Evolutionary conservation across 2,329 filamentous ascomycete genomes (phyloP), one percentile per base, ranked within the genome.

Genomic region (Talaromyces marneffei): DNA sequence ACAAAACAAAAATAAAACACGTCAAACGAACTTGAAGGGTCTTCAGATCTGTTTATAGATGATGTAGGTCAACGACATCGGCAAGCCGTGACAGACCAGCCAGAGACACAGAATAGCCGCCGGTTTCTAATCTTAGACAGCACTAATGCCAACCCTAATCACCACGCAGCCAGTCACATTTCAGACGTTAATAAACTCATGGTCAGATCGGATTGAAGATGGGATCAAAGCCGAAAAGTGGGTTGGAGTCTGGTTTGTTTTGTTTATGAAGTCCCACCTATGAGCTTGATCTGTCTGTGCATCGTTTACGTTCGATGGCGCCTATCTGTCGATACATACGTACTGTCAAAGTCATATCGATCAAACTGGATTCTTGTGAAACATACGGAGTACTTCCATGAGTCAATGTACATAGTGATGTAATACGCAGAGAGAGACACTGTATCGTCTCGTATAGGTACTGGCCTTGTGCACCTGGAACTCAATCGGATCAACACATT

Each of bases 31-130:
- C 8, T 27, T 52, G 48, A 50, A 50, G 46, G 27, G 46, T 31
- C 46, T 29, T 10, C 23, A n/a, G 29, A 20, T 54, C 52, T 55
- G 52, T 55, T 55, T 55, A 55, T 55, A 55, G 33, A 25, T 18
- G 33, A 33, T 31, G 27, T 50, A 33, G 8, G 46, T 50, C n/a
- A 25, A 35, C 27, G 16, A 33, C n/a, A 14, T 52, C 48, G 48
- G 48, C n/a, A 37, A 53, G 48, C 48, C 48, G 48, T 53, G 29
- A 53, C 29, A 39, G 31, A 35, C 57, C 57, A 59, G 48, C 57
- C 44, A 53, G 31, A 42, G 14, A 23, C 35, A 33, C 44, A 18
- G 57, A 25, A 59, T 59, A 59, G 57, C 57, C 57, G 57, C 57
- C 57, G 0, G 31, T n/a, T 59, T 52, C 57, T 59, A 59, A 40